Evolutionary conservation across 2,329 filamentous ascomycete species (phyloP), one percentile per base, ranked within the genome.

Genomic region (Fusarium sterilihyphosum): DNA sequence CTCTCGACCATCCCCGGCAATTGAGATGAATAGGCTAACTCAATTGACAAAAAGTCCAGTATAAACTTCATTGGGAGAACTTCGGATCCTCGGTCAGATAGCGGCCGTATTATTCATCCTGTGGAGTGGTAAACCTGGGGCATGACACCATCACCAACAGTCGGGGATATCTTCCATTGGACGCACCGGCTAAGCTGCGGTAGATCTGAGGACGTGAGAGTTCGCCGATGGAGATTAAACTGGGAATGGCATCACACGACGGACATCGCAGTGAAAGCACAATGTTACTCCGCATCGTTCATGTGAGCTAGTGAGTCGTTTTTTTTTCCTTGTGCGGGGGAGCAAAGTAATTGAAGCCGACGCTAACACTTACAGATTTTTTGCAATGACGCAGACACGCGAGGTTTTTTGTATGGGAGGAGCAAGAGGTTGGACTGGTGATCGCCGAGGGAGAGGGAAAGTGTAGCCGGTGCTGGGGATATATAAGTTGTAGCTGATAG

Each of bases 41-140:
- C 6, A 18, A 43, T 41, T 2, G 24, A 56, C 22, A 14, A 17
- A 18, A 11, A 35, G 0, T 14, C 18, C 8, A 13, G 29, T 35
- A 54, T 47, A 38, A 52, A 22, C 4, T 10, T 26, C 24, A 12
- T 24, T 54, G 74, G 67, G 18, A 75, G 64, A 78, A 73, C 52
- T 37, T 65, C 74, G 70, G 76, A 9, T 43, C 10, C 57, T 77
- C 76, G 76, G 76, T 71, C 64, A 61, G 67, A 77, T 64, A 52
- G 22, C 76, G 76, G 76, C 61, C 72, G 65, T 78, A 78, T 71
- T 78, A 64, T 58, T 50, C 47, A 64, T 50, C 12, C 65, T 46
- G 61, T 67, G 64, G 66, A n/a, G 38, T 67, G 67, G 67, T 37
- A 57, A 44, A 58, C 52, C 67, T 65, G 57, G 43, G 57, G 37